Percentiles rank a stretch among this genome's conserved stretches.
Conservation (phyloP, 1,139 yeast genomes). For the Zygosaccharomyces sapae region DNA sequence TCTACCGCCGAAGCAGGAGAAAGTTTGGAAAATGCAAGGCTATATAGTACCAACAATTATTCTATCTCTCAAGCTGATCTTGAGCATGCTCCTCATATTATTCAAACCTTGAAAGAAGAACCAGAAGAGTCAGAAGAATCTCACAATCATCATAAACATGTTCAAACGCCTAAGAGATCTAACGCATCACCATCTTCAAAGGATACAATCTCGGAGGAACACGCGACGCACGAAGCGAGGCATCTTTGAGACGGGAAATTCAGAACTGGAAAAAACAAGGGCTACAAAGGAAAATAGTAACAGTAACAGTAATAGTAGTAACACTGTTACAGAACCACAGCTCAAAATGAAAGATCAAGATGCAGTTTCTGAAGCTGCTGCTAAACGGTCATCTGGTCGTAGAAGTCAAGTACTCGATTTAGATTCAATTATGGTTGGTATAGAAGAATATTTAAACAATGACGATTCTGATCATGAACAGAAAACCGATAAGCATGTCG, state of each 20-base stretch:
- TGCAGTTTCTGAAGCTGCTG: background rate
- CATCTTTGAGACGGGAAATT: conserved; percentile 17
- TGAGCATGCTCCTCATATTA: conserved; percentile 26
- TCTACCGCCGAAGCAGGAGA: conserved; percentile 8
- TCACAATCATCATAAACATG: background rate
- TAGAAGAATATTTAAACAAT: conserved; percentile 20
- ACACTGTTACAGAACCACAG: background rate
- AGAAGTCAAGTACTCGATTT: conserved; percentile 8
- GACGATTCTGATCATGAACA: conserved; percentile 6
- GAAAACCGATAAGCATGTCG: background rate
- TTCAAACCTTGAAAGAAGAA: conserved; percentile 17
- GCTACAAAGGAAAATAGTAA: background rate
- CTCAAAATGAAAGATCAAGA: background rate
- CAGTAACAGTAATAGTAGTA: background rate
- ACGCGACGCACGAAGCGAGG: conserved; percentile 18
- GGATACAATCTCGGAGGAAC: conserved; percentile 7
- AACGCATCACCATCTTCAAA: background rate
- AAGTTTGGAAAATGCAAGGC: conserved; percentile 11
- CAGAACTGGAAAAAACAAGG: conserved; percentile 6
- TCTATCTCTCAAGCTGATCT: conserved; percentile 25
- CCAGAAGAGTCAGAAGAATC: conserved; percentile 14
- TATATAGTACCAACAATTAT: conserved; percentile 27
- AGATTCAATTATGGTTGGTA: conserved; percentile 24
- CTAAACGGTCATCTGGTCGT: conserved; percentile 4
- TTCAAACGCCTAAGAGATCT: background rate